Percentiles rank a stretch among this genome's conserved stretches.
phyloP scores from a whole-genome alignment of 768 basidiomycete genomes.

The Tylopilus cervinicoccineus region DNA sequence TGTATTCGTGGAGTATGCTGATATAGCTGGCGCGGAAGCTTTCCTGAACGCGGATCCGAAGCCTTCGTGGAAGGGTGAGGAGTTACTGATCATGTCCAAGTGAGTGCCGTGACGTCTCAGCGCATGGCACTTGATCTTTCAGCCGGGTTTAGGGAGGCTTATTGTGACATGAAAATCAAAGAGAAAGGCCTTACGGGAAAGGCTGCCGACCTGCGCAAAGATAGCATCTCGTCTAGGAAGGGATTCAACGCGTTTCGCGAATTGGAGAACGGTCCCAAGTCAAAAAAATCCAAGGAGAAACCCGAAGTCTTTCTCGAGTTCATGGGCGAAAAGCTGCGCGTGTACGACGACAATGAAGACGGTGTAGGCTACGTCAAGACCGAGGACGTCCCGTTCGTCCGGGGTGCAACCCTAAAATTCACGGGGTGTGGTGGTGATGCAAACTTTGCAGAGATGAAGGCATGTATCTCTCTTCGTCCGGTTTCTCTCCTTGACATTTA shows the following conservation, averaged over 20 bases:
- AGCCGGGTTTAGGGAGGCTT: slow-evolving; percentile 54
- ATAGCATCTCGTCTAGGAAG: slow-evolving; percentile 44
- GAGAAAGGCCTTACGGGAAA: slow-evolving; percentile 86
- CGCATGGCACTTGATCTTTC: not conserved
- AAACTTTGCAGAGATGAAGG: slow-evolving; percentile 61
- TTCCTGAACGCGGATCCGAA: slow-evolving; percentile 83
- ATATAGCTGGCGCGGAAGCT: slow-evolving; percentile 59
- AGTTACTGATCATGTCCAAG: slow-evolving; percentile 88
- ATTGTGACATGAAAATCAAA: slow-evolving; percentile 95
- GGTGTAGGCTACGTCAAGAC: slow-evolving; percentile 41
- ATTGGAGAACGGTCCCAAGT: slow-evolving; percentile 43
- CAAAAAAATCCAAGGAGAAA: slow-evolving; percentile 36
- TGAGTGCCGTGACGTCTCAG: slow-evolving; percentile 32
- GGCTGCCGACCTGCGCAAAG: slow-evolving; percentile 56
- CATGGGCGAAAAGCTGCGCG: slow-evolving; percentile 64
- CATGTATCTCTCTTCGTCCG: slow-evolving; percentile 3
- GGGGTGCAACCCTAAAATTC: slow-evolving; percentile 46
- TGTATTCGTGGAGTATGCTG: slow-evolving; percentile 87
- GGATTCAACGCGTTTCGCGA: slow-evolving; percentile 83
- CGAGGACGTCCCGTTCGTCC: slow-evolving; percentile 41
- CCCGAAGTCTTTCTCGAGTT: slow-evolving; percentile 72
- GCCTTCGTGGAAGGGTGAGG: slow-evolving; percentile 72
- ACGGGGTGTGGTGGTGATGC: slow-evolving; percentile 53
- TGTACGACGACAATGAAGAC: slow-evolving; percentile 50
- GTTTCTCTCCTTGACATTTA: slow-evolving; percentile 1